Percentiles rank a stretch among this genome's conserved stretches.
Conservation (phyloP, 768 basidiomycete genomes). For the Lactarius psammicola region DNA sequence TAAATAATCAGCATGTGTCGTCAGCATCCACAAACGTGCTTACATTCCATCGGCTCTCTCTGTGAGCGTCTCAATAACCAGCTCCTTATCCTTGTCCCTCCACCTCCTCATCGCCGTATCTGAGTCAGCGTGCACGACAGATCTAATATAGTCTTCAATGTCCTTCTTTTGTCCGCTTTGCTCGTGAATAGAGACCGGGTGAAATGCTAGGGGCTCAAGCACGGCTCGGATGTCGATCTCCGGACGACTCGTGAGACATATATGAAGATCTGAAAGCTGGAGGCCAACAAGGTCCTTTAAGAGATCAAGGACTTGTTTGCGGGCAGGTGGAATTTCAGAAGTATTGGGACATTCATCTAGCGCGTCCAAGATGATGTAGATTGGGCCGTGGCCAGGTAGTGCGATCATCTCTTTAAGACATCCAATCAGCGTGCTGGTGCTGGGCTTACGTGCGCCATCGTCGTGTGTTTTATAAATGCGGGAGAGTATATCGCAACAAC, state of each 20-base stretch:
- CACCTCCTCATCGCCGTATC: not conserved
- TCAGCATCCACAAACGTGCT: not conserved
- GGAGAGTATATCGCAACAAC: not conserved
- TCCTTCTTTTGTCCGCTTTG: not conserved
- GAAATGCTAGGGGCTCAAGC: not conserved
- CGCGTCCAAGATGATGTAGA: conserved; percentile 1
- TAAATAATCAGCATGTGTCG: not conserved
- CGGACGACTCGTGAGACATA: not conserved
- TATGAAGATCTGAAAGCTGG: not conserved
- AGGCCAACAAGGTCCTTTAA: not conserved
- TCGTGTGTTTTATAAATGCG: not conserved
- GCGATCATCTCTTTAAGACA: not conserved
- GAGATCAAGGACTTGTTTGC: conserved; percentile 3
- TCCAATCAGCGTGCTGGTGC: not conserved
- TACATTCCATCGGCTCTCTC: not conserved
- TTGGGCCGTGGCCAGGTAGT: not conserved
- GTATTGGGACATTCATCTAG: conserved; percentile 5
- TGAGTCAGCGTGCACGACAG: not conserved
- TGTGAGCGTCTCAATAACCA: not conserved
- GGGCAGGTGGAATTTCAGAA: not conserved
- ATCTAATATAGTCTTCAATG: not conserved
- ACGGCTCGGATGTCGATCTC: not conserved
- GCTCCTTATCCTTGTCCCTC: not conserved
- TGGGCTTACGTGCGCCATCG: not conserved
- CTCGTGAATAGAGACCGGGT: not conserved